Base-by-base conservation (phyloP, 176 grass and related monocot species). In the Ensete glaucum region DNA sequence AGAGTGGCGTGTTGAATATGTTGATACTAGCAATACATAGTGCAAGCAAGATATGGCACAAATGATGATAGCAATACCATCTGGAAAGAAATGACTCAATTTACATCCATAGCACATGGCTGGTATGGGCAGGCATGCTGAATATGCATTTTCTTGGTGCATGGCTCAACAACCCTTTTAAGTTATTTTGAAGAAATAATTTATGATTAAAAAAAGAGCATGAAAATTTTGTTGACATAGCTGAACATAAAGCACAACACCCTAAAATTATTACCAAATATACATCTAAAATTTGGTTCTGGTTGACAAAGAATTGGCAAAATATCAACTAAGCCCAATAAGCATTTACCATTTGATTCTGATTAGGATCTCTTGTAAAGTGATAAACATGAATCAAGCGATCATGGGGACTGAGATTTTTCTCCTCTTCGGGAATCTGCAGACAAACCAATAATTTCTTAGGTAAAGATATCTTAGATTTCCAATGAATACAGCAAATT, bases 371-470 rank as follows among this genome's bases (percentile, higher is more conserved):
- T 73, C 73, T 85, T 11, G 70, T 77, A 77, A 90, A 85, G 67
- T 91, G 89, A 74, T 76, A 85, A 11, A 88, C 89, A 52, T 88
- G 85, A 91, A 91, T 79, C 78, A 91, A 88, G 71, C 77, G 83
- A 78, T 85, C 83, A 49, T 16, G 74, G 24, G 78, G 19, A 62
- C 85, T 81, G 58, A 78, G 80, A 82, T 81, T 88, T 76, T 83
- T 83, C 71, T 91, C 85, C 62, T 83, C 89, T 83, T 88, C 81
- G 11, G 83, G 78, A 68, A 91, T 74, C 89, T 91, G 75, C 29
- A 70, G 34, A 73, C 11, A 26, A 1, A 12, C 27, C 3, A 34
- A 52, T 17, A 67, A 19, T 27, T 14, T 14, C 9, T 50, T 43
- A 25, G 10, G 9, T n/a, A 53, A 53, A 16, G 43, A 22, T 65